Base-by-base conservation (phyloP, 2,329 filamentous ascomycete genomes). In the Pestalotiopsis sp. region DNA sequence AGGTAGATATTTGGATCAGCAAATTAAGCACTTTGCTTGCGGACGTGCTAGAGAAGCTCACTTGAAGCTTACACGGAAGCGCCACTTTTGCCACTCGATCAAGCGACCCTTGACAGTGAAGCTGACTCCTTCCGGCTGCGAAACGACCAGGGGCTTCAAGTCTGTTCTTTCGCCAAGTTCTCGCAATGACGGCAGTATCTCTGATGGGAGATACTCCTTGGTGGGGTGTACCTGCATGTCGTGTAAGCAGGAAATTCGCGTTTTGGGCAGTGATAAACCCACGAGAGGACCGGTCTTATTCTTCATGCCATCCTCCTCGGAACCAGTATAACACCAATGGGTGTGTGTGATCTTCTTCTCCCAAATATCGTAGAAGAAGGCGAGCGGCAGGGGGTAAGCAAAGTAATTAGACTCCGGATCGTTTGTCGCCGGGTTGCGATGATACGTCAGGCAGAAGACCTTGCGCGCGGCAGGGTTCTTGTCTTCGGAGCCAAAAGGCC, bases 71-170 rank as follows among this genome's bases (percentile, higher is more conserved):
- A 92, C 85, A 49, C 89, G 81, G 80, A 92, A 91, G 2, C 85
- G 82, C 88, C 88, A 90, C 62, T 77, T 77, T 66, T 78, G 75
- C 76, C 77, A 78, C 17, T 45, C 40, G 40, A 45, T 45, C 40
- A 45, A 45, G 17, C 68, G 76, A 73, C 20, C 68, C 58, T 77
- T 71, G 11, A 79, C 75, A 56, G 75, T 75, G 71, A 79, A 79
- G 12, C 76, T 78, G 4, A 76, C 75, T 7, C 77, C 77, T 52
- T 78, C 76, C 9, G 86, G 86, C 75, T 95, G 93, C 1, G 89
- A 85, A 61, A 95, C 89, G 72, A 93, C 88, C 75, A 94, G 86
- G 5, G 92, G 91, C 79, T 93, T 93, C 27, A 89, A 75, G 68
- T 87, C 87, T 58, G 83, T 79, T 12, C 89, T 80, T 6, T 45